Base-by-base conservation (phyloP, 148 eudicot genomes). In the Euryodendron excelsum region DNA sequence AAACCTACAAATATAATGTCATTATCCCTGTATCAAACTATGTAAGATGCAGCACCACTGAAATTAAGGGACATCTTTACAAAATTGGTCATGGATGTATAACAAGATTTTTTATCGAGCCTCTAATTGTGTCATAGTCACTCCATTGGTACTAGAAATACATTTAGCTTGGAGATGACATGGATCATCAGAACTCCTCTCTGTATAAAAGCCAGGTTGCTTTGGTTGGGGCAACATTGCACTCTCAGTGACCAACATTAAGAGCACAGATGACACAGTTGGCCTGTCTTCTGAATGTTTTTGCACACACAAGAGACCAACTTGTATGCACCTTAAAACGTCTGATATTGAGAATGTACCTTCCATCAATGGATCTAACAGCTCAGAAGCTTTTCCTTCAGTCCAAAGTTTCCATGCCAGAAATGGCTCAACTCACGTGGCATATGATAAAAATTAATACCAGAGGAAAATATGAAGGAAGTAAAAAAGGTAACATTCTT, bases 361-460 rank as follows among this genome's bases (percentile, higher is more conserved):
- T 18, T 31, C 68, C 14, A 45, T 37, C 14, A 9, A 5, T 44
- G 53, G 69, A 63, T 76, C 56, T 44, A 76, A n/a, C n/a, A 45
- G 21, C 18, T 44, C 39, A 17, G 1, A 67, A 27, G 61, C 68
- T 23, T 31, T 77, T 21, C 77, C 77, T 21, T 77, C 80, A 11
- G 1, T 52, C 80, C 74, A 81, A 56, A 69, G 47, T 52, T 47
- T 53, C 80, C 84, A 77, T 28, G 75, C 80, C 84, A 77, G 25
- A 23, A 69, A 30, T 12, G 15, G 48, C 58, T 48, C 58, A 65
- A 20, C 15, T 9, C 5, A 69, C 13, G 13, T 10, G 13, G n/a
- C n/a, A n/a, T n/a, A n/a, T n/a, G n/a, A n/a, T 50, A 50, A 12
- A 48, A 30, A 17, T 25, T 27, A 69, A 45, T n/a, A n/a, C 5